These are phyloP conservation scores for Nicotiana noctiflora DNA, from an alignment of 257 asterid species.

Conservation along the genomic window DNA sequence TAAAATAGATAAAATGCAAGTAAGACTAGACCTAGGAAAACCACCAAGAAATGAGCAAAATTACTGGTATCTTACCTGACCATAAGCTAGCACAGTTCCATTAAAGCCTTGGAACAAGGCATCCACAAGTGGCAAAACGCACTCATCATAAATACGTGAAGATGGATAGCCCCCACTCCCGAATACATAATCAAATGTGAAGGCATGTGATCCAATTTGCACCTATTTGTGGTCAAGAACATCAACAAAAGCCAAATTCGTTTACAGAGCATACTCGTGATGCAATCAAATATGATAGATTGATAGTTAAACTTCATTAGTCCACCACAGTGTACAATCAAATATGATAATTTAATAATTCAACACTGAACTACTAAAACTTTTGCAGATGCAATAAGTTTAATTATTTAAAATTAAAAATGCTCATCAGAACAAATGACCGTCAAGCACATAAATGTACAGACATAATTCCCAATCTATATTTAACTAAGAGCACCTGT, in stretches of 20 bases:
- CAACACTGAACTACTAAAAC: background rate
- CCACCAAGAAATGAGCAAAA: background rate
- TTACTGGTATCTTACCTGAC: slow-evolving; percentile 49
- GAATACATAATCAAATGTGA: slow-evolving; percentile 74
- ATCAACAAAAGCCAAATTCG: slow-evolving; percentile 1
- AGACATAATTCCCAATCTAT: background rate
- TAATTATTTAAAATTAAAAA: background rate
- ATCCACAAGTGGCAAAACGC: slow-evolving; percentile 77
- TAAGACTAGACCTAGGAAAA: background rate
- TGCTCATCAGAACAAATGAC: background rate
- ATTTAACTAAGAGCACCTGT: slow-evolving; percentile 42
- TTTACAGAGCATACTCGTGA: background rate
- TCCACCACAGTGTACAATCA: background rate
- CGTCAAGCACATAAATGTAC: background rate
- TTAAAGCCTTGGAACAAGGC: slow-evolving; percentile 82
- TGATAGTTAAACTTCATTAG: background rate
- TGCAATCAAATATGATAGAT: background rate
- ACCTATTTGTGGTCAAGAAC: slow-evolving; percentile 48
- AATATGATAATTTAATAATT: background rate
- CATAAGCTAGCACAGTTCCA: slow-evolving; percentile 95
- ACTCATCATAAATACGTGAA: slow-evolving; percentile 60
- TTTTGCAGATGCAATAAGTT: background rate
- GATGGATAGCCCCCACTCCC: slow-evolving; percentile 67
- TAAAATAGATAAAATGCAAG: background rate
- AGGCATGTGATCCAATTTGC: slow-evolving; percentile 91